These are phyloP conservation scores for Dictyostelium intermedium DNA, from an alignment of 78 protist genomes.

Conservation along the genomic window DNA sequence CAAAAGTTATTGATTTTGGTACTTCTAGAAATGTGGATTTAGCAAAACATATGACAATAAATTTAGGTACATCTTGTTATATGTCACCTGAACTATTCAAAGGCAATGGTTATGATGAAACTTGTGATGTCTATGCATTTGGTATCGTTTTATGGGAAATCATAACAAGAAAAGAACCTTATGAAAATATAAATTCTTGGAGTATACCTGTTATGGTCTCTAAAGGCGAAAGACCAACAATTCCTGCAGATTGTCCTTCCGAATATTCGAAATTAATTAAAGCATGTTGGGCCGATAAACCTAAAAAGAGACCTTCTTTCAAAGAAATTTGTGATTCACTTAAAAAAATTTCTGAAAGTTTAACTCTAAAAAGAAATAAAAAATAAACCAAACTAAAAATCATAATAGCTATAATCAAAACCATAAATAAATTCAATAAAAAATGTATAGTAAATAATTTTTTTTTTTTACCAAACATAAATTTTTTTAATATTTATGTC, in stretches of 20 bases:
- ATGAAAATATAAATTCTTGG: conserved; percentile 51
- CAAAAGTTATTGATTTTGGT: conserved; percentile 80
- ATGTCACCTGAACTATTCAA: conserved; percentile 81
- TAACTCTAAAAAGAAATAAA: conserved; percentile 16
- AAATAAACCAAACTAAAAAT: background rate
- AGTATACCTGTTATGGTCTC: conserved; percentile 61
- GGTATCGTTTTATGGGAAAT: conserved; percentile 71
- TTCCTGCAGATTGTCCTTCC: conserved; percentile 58
- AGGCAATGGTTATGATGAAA: conserved; percentile 66
- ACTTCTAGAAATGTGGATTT: conserved; percentile 40
- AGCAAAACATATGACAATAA: conserved; percentile 56
- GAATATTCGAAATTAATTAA: conserved; percentile 48
- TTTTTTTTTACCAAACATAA: too few relatives aligned
- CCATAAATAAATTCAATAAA: too few relatives aligned
- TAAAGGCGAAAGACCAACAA: conserved; percentile 65
- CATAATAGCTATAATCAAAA: too few relatives aligned
- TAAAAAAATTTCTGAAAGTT: background rate
- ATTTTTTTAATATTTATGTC: too few relatives aligned
- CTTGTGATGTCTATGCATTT: conserved; percentile 72
- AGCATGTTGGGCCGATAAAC: conserved; percentile 75
- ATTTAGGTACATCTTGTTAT: conserved; percentile 50
- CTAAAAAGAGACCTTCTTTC: conserved; percentile 76
- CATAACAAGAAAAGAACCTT: conserved; percentile 52
- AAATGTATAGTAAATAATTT: too few relatives aligned
- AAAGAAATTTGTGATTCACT: conserved; percentile 15